Percentiles rank a stretch among this genome's conserved stretches.
phyloP scores from a whole-genome alignment of 2,329 filamentous ascomycete species.

The Ascochyta viciae-villosae region DNA sequence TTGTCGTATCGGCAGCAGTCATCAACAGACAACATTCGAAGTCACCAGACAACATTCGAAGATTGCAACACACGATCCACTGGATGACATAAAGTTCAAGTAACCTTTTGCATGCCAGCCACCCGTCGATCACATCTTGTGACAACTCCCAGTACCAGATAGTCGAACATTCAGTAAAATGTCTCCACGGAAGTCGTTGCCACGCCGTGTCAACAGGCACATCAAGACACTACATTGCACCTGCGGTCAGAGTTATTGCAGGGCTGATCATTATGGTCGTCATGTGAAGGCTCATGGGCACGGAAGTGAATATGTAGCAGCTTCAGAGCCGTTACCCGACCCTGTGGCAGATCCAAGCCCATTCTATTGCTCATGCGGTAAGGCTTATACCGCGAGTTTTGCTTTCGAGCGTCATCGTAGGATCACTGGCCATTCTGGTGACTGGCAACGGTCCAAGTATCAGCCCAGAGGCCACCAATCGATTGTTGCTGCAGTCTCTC shows the following conservation, averaged over 20 bases:
- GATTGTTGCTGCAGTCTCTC: no score
- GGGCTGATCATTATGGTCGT: constrained; percentile 1
- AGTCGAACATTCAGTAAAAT: background rate
- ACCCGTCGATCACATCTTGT: no score
- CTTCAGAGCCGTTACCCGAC: background rate
- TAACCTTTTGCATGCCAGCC: no score
- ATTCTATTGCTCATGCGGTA: constrained; percentile 7
- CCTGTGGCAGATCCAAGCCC: background rate
- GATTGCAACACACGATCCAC: no score
- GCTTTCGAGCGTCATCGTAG: background rate
- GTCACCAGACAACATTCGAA: no score
- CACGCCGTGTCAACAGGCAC: constrained; percentile 3
- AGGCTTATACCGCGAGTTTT: background rate
- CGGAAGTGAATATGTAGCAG: constrained; percentile 1
- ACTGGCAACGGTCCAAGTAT: no score
- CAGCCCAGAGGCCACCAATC: no score
- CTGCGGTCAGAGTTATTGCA: background rate
- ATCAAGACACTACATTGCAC: constrained; percentile 4
- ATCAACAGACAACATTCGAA: no score
- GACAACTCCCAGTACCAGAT: no score
- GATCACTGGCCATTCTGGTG: no score
- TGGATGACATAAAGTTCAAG: no score
- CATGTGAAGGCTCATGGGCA: background rate
- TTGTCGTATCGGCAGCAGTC: no score
- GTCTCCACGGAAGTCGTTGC: background rate